Conservation (phyloP, 371 early-diverging fungal genomes). For the Choanephora cucurbitarum region DNA sequence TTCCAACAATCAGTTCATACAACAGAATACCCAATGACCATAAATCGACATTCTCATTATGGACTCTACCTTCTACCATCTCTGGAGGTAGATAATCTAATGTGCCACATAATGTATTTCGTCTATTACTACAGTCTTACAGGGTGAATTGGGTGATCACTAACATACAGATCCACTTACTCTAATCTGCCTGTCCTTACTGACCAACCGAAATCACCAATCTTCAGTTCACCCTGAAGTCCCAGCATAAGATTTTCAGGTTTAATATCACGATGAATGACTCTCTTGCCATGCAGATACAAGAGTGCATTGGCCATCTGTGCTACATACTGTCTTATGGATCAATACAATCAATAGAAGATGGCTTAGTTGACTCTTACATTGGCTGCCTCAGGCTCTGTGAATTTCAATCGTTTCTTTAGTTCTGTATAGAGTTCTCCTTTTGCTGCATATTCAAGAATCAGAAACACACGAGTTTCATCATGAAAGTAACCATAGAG, state of each 20-base stretch:
- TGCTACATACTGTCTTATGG: slow-evolving; percentile 78
- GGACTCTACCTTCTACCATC: slow-evolving; percentile 75
- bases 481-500: slow-evolving; percentile 99
- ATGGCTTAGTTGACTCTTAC: too few species aligned
- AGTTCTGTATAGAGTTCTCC: slow-evolving; percentile 94
- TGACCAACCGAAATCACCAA: slow-evolving; percentile 57
- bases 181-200: slow-evolving; percentile 39
- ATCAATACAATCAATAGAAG: background rate
- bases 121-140: slow-evolving; percentile 50
- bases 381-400: slow-evolving; percentile 80
- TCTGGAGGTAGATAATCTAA: slow-evolving; percentile 98
- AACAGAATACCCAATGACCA: slow-evolving; percentile 88
- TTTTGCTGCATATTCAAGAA: slow-evolving; percentile 95
- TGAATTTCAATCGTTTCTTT: slow-evolving; percentile 65
- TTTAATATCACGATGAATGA: slow-evolving; percentile 97
- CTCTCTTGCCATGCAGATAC: slow-evolving; percentile 92
- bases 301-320: slow-evolving; percentile 78
- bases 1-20: slow-evolving; percentile 96
- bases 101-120: slow-evolving; percentile 96
- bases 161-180: slow-evolving; percentile 22
- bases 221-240: slow-evolving; percentile 49
- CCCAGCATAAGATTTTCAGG: slow-evolving; percentile 94
- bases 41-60: slow-evolving; percentile 79
- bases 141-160: too few species aligned
- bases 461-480: slow-evolving; percentile 87